Evolutionary conservation across 768 basidiomycete species (phyloP).

Genomic region (Phaffia tasmanica): DNA sequence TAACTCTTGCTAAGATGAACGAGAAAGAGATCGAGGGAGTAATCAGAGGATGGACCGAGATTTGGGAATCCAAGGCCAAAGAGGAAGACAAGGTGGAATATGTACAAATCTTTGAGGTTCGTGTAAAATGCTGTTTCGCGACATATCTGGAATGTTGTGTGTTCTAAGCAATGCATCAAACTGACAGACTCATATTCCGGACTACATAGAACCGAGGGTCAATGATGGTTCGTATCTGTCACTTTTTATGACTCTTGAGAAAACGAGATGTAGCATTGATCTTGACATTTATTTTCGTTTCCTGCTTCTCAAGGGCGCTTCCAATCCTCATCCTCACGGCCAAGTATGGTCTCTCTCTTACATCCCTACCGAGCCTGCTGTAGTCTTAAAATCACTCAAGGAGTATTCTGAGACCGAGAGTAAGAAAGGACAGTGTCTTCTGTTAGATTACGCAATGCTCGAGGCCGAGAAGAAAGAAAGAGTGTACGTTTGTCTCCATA

Average conservation of each 20-base stretch:
- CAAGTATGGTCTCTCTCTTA: slow-evolving; percentile 73
- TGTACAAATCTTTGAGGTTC: slow-evolving; percentile 82
- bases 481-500: slow-evolving; percentile 35
- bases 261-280: too few species aligned
- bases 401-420: slow-evolving; percentile 38
- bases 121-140: slow-evolving; percentile 18
- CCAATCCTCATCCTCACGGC: slow-evolving; percentile 87
- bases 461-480: slow-evolving; percentile 53
- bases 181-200: too few species aligned
- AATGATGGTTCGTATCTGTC: slow-evolving; percentile 6
- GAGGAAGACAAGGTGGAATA: slow-evolving; percentile 58
- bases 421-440: slow-evolving; percentile 52
- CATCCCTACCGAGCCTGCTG: slow-evolving; percentile 53
- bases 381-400: slow-evolving; percentile 26
- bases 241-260: not conserved
- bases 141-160: too few species aligned
- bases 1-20: slow-evolving; percentile 62
- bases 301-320: slow-evolving; percentile 52
- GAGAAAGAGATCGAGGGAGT: slow-evolving; percentile 52
- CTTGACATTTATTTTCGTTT: not conserved
- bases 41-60: slow-evolving; percentile 59
- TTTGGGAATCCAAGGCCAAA: slow-evolving; percentile 42
- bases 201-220: slow-evolving; percentile 1
- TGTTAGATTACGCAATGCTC: slow-evolving; percentile 66
- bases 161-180: too few species aligned